Percentiles rank a stretch among this genome's conserved stretches.
These are phyloP conservation scores for Chlamydomonas applanata DNA, from an alignment of 139 green algal genomes.

Conservation along the genomic window DNA sequence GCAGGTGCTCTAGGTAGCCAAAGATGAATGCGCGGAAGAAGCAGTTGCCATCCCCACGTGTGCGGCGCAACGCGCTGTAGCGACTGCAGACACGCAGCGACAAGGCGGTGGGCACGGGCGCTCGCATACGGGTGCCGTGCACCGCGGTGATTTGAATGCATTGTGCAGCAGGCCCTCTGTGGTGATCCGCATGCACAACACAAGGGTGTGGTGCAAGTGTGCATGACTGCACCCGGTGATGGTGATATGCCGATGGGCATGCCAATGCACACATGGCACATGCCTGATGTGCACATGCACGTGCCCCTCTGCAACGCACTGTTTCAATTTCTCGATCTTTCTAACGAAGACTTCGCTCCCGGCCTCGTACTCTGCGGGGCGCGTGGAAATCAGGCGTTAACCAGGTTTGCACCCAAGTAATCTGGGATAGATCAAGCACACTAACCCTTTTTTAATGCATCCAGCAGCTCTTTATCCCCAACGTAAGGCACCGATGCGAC, in stretches of 20 bases:
- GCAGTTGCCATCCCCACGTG: conserved; percentile 76
- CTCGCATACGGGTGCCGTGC: background rate
- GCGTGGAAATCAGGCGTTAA: too few species aligned
- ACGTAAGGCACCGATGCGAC: conserved; percentile 48
- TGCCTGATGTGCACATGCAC: background rate
- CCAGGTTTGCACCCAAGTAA: too few species aligned
- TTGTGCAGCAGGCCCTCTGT: background rate
- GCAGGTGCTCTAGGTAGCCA: conserved; percentile 71
- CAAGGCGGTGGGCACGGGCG: too few species aligned
- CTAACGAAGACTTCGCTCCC: conserved; percentile 69
- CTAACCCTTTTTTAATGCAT: conserved; percentile 42
- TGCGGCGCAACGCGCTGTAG: conserved; percentile 6
- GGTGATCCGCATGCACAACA: too few species aligned
- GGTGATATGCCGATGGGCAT: too few species aligned
- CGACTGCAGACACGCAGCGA: too few species aligned
- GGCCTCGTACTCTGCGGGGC: conserved; percentile 62
- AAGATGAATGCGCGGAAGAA: conserved; percentile 80
- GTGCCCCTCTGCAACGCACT: too few species aligned
- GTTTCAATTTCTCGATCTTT: conserved; percentile 65
- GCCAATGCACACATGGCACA: background rate
- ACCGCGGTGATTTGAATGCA: background rate
- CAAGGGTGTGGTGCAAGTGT: too few species aligned
- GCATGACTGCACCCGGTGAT: too few species aligned
- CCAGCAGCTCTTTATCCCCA: conserved; percentile 44
- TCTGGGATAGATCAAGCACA: too few species aligned